Percentiles rank a stretch among this genome's conserved stretches.
Conservation (phyloP, 805 yeast genomes). For the Saturnispora besseyi region DNA sequence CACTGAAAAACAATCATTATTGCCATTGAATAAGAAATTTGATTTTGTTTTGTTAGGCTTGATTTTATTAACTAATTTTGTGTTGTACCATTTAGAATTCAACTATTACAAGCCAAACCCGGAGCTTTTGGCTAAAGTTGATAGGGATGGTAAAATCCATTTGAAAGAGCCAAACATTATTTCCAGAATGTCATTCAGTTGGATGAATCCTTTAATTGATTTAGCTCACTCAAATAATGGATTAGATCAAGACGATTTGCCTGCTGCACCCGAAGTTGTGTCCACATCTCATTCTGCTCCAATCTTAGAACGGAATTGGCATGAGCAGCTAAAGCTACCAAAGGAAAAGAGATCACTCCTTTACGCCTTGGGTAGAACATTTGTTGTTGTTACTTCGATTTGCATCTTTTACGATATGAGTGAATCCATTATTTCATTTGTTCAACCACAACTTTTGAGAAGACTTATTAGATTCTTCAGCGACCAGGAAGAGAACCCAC, state of each 20-base stretch:
- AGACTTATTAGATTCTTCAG: slow-evolving; percentile 39
- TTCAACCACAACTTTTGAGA: slow-evolving; percentile 51
- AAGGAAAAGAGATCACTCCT: slow-evolving; percentile 23
- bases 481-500: slow-evolving; percentile 27
- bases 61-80: slow-evolving; percentile 24
- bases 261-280: slow-evolving; percentile 32
- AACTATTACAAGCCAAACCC: slow-evolving; percentile 31
- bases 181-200: slow-evolving; percentile 68
- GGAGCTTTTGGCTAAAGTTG: slow-evolving; percentile 19
- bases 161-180: slow-evolving; percentile 46
- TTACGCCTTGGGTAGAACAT: slow-evolving; percentile 30
- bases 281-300: slow-evolving; percentile 28
- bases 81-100: slow-evolving; percentile 33
- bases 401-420: slow-evolving; percentile 31
- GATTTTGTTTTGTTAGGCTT: slow-evolving; percentile 21
- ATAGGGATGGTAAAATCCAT: slow-evolving; percentile 22
- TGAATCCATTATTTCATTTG: slow-evolving; percentile 32
- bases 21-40: slow-evolving; percentile 5
- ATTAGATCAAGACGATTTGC: slow-evolving; percentile 32
- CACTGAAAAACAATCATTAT: slow-evolving; percentile 7
- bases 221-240: slow-evolving; percentile 43
- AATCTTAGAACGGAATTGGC: slow-evolving; percentile 27
- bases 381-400: slow-evolving; percentile 29
- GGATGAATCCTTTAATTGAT: slow-evolving; percentile 85
- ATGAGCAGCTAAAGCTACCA: slow-evolving; percentile 14